Evolutionary conservation across 1,284 basidiomycete genomes (phyloP).

Genomic region (Microbotryum violaceum): DNA sequence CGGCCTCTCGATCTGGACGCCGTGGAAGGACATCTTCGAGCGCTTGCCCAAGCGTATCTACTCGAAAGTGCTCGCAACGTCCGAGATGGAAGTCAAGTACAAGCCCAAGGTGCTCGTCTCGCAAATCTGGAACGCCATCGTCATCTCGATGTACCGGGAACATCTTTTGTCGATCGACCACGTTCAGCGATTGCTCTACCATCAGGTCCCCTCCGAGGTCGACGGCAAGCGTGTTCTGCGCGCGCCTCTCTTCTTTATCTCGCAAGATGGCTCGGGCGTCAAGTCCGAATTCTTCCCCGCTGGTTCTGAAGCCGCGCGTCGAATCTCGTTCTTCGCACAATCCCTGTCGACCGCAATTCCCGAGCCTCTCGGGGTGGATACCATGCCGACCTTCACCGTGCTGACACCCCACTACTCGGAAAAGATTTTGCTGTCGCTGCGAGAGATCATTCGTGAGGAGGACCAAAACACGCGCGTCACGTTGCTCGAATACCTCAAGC

Average conservation of each 20-base stretch:
- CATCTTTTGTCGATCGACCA: conserved; percentile 92
- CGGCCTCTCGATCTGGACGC: conserved; percentile 92
- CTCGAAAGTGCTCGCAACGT: conserved; percentile 79
- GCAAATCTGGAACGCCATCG: conserved; percentile 96
- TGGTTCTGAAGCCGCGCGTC: conserved; percentile 84
- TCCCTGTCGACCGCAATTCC: conserved; percentile 84
- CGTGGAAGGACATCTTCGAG: conserved; percentile 87
- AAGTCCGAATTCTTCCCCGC: conserved; percentile 88
- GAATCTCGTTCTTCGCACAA: conserved; percentile 94
- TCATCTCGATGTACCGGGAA: conserved; percentile 99
- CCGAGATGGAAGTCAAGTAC: conserved; percentile 91
- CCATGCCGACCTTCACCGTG: conserved; percentile 96
- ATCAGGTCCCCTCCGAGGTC: conserved; percentile 75
- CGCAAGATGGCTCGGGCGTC: conserved; percentile 71
- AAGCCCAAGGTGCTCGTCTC: conserved; percentile 96
- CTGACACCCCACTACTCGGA: conserved; percentile 93
- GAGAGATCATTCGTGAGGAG: conserved; percentile 94
- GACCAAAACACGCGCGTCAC: conserved; percentile 92
- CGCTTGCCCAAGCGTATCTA: conserved; percentile 90
- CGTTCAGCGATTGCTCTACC: conserved; percentile 87
- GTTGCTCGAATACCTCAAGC: conserved; percentile 92
- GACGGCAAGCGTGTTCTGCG: conserved; percentile 79
- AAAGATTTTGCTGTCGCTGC: conserved; percentile 85
- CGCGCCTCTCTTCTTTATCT: conserved; percentile 90
- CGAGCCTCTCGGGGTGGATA: conserved; percentile 81